Evolutionary conservation across 805 yeast genomes (phyloP), one percentile per base, ranked within the genome.

Genomic region (Cyberlindnera sargentensis): DNA sequence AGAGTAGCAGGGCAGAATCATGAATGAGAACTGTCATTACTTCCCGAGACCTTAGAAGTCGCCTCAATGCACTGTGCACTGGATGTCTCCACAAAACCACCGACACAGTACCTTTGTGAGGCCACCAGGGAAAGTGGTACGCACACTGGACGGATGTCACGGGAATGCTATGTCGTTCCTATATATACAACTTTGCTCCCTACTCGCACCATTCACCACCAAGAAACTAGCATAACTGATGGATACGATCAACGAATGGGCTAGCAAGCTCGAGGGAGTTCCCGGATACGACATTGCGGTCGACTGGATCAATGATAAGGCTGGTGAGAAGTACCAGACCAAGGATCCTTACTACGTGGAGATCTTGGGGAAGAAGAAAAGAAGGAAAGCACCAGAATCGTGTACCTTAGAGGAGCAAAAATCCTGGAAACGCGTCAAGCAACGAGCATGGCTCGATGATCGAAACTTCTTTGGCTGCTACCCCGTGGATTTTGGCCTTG

Each of bases 391-490:
- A 10, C 85, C 90, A 1, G 72, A 70, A 2, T 72, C 72, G 23
- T 72, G 79, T 23, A 67, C 80, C 3, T 73, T 75, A 41, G 66
- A 70, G 33, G 93, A 88, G 50, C 75, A 72, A 38, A 74, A 75
- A 52, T 66, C 72, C 6, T 91, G 93, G 95, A 84, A 81, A 57
- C 65, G 61, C 26, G 67, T 89, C n/a, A 90, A 82, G 56, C 71
- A 66, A 40, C 73, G 77, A 47, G 97, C 97, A 0, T 90, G 96
- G 96, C 56, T 73, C 11, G 89, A 91, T 58, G 98, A 91, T 60
- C 74, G 75, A 51, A 86, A 95, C 59, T 76, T 87, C 55, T 70
- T 84, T 60, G 95, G 95, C 0, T 81, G 90, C 49, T 81, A 80
- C 37, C 81, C 84, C 9, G 70, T 76, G 50, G 89, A 80, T 63